These are phyloP conservation scores for Podospora anserina DNA, from an alignment of 495 filamentous ascomycete genomes.

Conservation along the genomic window DNA sequence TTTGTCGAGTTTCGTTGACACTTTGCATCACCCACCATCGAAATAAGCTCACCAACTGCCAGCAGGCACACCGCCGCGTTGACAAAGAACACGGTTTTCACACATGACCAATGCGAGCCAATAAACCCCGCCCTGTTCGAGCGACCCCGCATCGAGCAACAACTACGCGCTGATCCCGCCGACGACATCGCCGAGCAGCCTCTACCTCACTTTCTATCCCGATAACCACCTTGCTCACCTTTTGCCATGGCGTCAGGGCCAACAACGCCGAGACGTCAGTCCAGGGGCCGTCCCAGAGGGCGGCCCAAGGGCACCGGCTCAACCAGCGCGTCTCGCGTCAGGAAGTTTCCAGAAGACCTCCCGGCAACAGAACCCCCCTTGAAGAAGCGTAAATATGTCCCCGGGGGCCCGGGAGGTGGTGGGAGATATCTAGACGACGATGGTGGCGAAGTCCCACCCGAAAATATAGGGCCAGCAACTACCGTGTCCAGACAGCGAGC, in stretches of 20 bases:
- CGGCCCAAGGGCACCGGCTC: constrained; percentile 41
- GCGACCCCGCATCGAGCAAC: constrained; percentile 25
- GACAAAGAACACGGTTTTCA: constrained; percentile 10
- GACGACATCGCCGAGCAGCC: constrained; percentile 5
- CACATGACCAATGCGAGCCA: constrained; percentile 20
- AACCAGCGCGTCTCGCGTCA: constrained; percentile 42
- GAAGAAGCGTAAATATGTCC: constrained; percentile 61
- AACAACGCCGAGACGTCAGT: constrained; percentile 40
- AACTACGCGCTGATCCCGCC: constrained; percentile 13
- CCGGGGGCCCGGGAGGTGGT: constrained; percentile 76
- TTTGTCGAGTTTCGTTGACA: not conserved
- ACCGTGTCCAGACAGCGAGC: constrained; percentile 37
- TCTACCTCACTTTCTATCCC: not conserved
- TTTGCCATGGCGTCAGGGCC: constrained; percentile 42
- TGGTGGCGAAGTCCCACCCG: constrained; percentile 49
- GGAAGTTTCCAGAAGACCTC: constrained; percentile 34
- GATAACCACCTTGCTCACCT: constrained; percentile 1
- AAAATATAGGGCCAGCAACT: constrained; percentile 23
- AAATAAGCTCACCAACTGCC: constrained; percentile 15
- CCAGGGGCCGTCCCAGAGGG: constrained; percentile 42
- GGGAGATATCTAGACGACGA: constrained; percentile 70
- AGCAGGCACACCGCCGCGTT: constrained; percentile 25
- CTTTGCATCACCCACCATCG: constrained; percentile 29
- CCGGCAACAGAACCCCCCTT: constrained; percentile 52
- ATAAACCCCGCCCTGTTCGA: constrained; percentile 17